phyloP scores from a whole-genome alignment of 805 yeast species.

The Ogataea trehaloabstinens region DNA sequence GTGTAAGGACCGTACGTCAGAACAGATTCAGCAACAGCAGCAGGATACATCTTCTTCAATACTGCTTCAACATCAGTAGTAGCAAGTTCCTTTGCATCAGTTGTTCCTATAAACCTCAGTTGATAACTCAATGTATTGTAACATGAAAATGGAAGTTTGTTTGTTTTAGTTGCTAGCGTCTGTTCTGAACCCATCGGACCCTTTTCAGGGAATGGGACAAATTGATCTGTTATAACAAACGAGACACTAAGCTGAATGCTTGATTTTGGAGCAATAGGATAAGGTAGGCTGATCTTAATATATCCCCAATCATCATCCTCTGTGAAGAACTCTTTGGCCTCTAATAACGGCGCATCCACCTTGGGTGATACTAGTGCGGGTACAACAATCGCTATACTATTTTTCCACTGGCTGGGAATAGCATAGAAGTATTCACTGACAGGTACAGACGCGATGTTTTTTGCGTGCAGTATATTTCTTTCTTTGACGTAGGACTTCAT shows the following conservation, averaged over 20 bases:
- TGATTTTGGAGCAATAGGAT: constrained; percentile 66
- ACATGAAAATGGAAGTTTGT: constrained; percentile 55
- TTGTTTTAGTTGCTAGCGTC: constrained; percentile 49
- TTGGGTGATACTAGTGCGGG: constrained; percentile 19
- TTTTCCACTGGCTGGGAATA: constrained; percentile 44
- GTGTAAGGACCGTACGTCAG: constrained; percentile 57
- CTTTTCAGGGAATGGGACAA: constrained; percentile 62
- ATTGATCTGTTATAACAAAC: constrained; percentile 44
- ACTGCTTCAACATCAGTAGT: constrained; percentile 21
- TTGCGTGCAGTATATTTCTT: constrained; percentile 49
- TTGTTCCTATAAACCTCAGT: constrained; percentile 15
- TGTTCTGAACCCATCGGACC: constrained; percentile 63
- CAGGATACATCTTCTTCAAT: constrained; percentile 25
- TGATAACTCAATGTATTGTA: constrained; percentile 49
- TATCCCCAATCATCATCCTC: constrained; percentile 29
- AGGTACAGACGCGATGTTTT: constrained; percentile 58
- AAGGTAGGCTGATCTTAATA: constrained; percentile 54
- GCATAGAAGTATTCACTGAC: constrained; percentile 55
- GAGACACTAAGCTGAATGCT: constrained; percentile 47
- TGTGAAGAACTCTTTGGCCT: constrained; percentile 13
- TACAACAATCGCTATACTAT: constrained; percentile 26
- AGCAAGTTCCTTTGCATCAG: constrained; percentile 15
- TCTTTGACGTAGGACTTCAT: constrained; percentile 65
- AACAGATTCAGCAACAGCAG: constrained; percentile 35
- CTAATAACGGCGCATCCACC: constrained; percentile 20